Evolutionary conservation across 202 grass and related monocot species (phyloP).

Genomic region (Bolboschoenoplectus hybrid): DNA sequence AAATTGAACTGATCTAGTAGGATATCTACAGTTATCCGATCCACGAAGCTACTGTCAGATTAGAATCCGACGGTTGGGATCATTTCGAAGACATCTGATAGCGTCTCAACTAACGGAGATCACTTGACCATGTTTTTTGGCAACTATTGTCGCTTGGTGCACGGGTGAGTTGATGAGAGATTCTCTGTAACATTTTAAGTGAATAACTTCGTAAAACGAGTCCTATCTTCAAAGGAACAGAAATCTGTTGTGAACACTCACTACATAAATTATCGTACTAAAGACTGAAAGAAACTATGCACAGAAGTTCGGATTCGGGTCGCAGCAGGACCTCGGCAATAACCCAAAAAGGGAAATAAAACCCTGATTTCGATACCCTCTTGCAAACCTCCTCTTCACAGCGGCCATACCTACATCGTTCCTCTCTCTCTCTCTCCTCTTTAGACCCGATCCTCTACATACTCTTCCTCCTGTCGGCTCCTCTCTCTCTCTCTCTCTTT

Average conservation of each 20-base stretch:
- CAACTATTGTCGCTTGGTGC: not conserved
- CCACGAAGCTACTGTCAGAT: not conserved
- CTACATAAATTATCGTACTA: not conserved
- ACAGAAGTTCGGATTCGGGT: conserved; percentile 2
- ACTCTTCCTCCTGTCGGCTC: conserved; percentile 41
- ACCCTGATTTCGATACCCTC: conserved; percentile 36
- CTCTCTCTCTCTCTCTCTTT: not conserved
- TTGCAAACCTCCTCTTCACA: conserved; percentile 21
- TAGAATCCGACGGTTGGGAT: not conserved
- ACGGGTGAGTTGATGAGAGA: not conserved
- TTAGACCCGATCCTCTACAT: conserved; percentile 22
- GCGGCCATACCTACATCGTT: conserved; percentile 27
- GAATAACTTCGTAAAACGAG: not conserved
- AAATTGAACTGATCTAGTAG: not conserved
- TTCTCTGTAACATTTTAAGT: not conserved
- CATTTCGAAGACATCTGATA: too few relatives aligned
- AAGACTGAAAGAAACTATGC: not conserved
- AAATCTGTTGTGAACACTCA: not conserved
- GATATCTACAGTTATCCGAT: not conserved
- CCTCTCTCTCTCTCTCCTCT: not conserved
- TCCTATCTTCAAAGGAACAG: not conserved
- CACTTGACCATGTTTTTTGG: not conserved
- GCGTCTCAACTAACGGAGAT: conserved; percentile 17
- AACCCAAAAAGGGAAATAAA: not conserved
- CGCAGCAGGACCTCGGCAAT: not conserved